These are phyloP conservation scores for Mycena metata DNA, from an alignment of 768 basidiomycete genomes.

Conservation along the genomic window DNA sequence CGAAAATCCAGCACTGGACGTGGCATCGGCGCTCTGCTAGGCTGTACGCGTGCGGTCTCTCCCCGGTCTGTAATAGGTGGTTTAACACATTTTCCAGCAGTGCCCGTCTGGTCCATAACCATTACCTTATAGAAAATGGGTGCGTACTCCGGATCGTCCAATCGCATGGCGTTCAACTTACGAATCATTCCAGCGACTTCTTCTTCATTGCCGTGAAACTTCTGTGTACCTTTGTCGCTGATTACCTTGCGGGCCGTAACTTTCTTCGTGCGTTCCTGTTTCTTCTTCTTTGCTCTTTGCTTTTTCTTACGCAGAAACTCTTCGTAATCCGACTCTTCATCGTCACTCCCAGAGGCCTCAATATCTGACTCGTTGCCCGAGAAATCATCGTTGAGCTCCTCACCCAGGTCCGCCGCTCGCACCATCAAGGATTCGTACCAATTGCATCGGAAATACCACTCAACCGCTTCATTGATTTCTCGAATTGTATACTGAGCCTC, in stretches of 20 bases:
- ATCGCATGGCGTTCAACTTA: neutral
- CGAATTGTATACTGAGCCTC: neutral
- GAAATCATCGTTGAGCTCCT: neutral
- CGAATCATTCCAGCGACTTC: neutral
- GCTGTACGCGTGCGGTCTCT: too few species aligned
- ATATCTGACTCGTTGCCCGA: neutral
- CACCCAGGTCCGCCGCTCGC: neutral
- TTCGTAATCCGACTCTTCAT: neutral
- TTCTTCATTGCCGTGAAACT: conserved; percentile 3
- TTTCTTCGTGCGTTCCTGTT: neutral
- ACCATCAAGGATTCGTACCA: conserved; percentile 20
- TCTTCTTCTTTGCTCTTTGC: neutral
- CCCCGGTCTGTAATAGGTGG: neutral
- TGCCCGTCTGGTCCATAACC: neutral
- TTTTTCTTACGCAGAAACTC: neutral
- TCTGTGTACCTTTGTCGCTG: neutral
- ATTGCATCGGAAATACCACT: conserved; percentile 22
- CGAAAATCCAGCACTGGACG: too few species aligned
- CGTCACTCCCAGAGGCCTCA: neutral
- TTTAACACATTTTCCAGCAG: neutral
- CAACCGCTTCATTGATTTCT: conserved; percentile 13
- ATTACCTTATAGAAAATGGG: neutral
- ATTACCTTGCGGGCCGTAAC: too few species aligned
- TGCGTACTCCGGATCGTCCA: neutral
- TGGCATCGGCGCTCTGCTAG: too few species aligned